These are phyloP conservation scores for Aureococcus anophagefferens DNA, from an alignment of 108 stramenopile species.

Conservation along the genomic window DNA sequence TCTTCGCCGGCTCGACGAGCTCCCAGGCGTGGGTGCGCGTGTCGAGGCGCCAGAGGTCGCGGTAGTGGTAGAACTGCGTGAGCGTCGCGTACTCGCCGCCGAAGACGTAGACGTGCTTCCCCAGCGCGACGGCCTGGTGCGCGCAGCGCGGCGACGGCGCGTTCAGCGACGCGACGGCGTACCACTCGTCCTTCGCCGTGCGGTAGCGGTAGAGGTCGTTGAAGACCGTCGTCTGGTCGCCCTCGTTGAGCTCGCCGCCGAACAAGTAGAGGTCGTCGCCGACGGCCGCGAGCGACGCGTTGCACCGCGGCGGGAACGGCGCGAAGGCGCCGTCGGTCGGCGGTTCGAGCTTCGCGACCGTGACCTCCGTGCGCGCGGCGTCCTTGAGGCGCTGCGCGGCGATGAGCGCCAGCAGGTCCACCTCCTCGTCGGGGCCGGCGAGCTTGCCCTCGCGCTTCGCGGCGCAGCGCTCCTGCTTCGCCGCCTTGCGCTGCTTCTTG, in stretches of 20 bases:
- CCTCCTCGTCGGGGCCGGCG: neutral
- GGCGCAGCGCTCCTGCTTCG: neutral
- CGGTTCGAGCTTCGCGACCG: slow-evolving; percentile 9
- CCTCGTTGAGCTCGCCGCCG: slow-evolving; percentile 46
- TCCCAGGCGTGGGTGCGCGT: slow-evolving; percentile 36
- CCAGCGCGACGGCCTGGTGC: slow-evolving; percentile 39
- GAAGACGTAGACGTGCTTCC: slow-evolving; percentile 42
- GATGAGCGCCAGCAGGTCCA: slow-evolving; percentile 10
- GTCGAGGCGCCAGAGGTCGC: slow-evolving; percentile 43
- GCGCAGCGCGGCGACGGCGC: slow-evolving; percentile 44
- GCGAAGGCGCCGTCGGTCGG: neutral
- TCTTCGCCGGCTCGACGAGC: slow-evolving; percentile 21
- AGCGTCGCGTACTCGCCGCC: slow-evolving; percentile 48
- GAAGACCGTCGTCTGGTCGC: slow-evolving; percentile 39
- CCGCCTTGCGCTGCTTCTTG: neutral
- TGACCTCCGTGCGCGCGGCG: slow-evolving; percentile 11
- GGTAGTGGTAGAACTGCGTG: slow-evolving; percentile 51
- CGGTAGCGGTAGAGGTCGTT: slow-evolving; percentile 36
- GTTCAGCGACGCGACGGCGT: slow-evolving; percentile 38
- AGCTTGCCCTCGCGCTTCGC: neutral
- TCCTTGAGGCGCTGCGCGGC: slow-evolving; percentile 11
- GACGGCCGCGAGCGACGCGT: slow-evolving; percentile 40
- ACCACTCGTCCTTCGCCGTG: slow-evolving; percentile 42
- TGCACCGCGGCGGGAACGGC: slow-evolving; percentile 13
- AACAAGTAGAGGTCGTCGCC: slow-evolving; percentile 42